Evolutionary conservation across 345 rosid genomes (phyloP), one percentile per base, ranked within the genome.

Genomic region (Melaleuca quinquenervia): DNA sequence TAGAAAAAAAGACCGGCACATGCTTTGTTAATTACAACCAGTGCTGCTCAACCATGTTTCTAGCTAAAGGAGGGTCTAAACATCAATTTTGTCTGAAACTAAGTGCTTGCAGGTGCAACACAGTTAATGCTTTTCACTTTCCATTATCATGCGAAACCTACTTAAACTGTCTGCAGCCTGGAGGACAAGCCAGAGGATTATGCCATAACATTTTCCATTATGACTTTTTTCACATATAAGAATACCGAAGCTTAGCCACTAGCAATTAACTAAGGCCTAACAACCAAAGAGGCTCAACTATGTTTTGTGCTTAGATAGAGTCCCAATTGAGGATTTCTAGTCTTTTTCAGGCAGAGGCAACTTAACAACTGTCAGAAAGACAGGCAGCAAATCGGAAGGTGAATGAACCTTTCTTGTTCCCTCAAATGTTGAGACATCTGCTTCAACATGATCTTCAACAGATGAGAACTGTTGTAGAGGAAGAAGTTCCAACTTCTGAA

Each of bases 401-500:
- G 84, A 51, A 70, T 11, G 80, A 80, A 86, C 87, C 88, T 86
- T 83, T 83, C n/a, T 27, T 6, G 53, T 53, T 70, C 53, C 50
- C 55, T 64, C 48, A 22, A 50, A 84, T 50, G 56, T 53, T 29
- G 50, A 53, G n/a, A 26, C 36, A 58, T 84, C 85, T 26, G 58
- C 82, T 27, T 82, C 75, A 60, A 55, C 7, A 11, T 55, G 15
- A 29, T 86, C 88, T 83, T 83, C 83, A 0, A 41, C 36, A 54
- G 82, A 32, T 6, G 21, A 70, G 85, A 22, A 21, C 36, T 80
- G 50, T 41, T 84, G 76, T 45, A 76, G 64, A 53, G 89, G 90
- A 52, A 88, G 89, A 87, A 84, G 82, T 83, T 82, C 90, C 6
- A 84, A 49, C 83, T 78, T 84, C 41, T 83, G 58, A 29, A 49